Evolutionary conservation across 306 rosid species (phyloP).

Genomic region (Senna siamea): DNA sequence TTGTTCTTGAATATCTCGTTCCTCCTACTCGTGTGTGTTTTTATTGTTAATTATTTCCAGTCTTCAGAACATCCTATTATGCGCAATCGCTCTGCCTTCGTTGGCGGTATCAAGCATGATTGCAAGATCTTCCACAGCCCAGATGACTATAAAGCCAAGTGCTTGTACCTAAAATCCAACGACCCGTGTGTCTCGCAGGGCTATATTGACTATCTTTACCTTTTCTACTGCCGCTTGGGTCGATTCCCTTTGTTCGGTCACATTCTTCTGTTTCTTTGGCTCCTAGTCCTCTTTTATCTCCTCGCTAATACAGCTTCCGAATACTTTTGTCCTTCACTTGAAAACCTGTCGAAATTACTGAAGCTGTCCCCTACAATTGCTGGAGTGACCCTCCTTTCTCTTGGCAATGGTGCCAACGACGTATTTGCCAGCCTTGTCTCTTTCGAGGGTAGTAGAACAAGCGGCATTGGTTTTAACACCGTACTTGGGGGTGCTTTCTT

Average conservation of each 20-base stretch:
- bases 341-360: slow-evolving; percentile 42
- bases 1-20: slow-evolving; percentile 55
- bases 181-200: slow-evolving; percentile 47
- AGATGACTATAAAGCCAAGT: slow-evolving; percentile 41
- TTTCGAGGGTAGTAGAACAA: slow-evolving; percentile 41
- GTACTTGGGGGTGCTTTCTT: slow-evolving; percentile 50
- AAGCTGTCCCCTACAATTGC: slow-evolving; percentile 53
- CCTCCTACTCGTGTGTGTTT: slow-evolving; percentile 39
- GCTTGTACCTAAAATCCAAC: slow-evolving; percentile 45
- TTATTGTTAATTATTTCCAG: slow-evolving; percentile 37
- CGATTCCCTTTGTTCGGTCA: slow-evolving; percentile 43
- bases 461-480: slow-evolving; percentile 41
- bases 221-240: slow-evolving; percentile 52
- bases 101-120: slow-evolving; percentile 5
- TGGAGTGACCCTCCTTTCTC: slow-evolving; percentile 55
- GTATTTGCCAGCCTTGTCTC: slow-evolving; percentile 51
- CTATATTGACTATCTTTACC: slow-evolving; percentile 47
- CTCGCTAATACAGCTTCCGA: slow-evolving; percentile 49
- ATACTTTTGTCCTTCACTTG: slow-evolving; percentile 55
- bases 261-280: slow-evolving; percentile 44
- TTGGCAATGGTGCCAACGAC: slow-evolving; percentile 55
- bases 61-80: slow-evolving; percentile 39
- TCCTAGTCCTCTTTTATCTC: slow-evolving; percentile 46
- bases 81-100: neutral
- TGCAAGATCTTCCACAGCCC: slow-evolving; percentile 45